phyloP scores from a whole-genome alignment of 2,329 filamentous ascomycete genomes.

The Ramularia endophylla region DNA sequence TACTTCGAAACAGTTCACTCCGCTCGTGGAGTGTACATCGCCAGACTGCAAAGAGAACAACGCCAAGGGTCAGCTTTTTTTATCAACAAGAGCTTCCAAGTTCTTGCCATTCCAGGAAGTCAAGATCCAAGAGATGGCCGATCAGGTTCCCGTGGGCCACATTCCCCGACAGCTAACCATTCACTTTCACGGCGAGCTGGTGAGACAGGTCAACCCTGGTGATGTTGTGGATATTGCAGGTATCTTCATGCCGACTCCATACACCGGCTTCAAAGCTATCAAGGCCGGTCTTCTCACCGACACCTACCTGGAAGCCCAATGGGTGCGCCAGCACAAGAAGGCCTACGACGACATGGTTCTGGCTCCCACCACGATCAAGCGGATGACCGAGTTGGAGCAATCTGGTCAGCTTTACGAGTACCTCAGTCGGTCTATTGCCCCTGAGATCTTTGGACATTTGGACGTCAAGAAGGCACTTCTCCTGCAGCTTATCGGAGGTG shows the following conservation, averaged over 20 bases:
- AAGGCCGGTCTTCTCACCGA: conserved; percentile 93
- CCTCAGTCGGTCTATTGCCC: conserved; percentile 90
- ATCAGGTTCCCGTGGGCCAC: conserved; percentile 96
- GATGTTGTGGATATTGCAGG: conserved; percentile 92
- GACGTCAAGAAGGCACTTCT: conserved; percentile 98
- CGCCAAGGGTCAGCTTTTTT: conserved; percentile 85
- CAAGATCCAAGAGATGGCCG: conserved; percentile 98
- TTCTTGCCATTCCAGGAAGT: conserved; percentile 97
- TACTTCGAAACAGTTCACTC: conserved; percentile 82
- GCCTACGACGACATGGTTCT: conserved; percentile 89
- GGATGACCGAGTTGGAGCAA: conserved; percentile 78
- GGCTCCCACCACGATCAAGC: conserved; percentile 69
- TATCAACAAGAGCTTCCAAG: conserved; percentile 93
- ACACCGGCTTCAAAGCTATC: conserved; percentile 98
- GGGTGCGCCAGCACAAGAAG: conserved; percentile 95
- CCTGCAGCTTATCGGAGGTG: conserved; percentile 91
- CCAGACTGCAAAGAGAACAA: conserved; percentile 86
- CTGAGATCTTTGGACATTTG: conserved; percentile 92
- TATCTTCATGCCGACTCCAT: conserved; percentile 94
- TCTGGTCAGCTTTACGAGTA: conserved; percentile 94
- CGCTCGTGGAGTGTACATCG: conserved; percentile 80
- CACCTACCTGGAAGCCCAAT: conserved; percentile 91
- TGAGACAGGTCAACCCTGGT: conserved; percentile 82
- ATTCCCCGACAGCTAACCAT: conserved; percentile 89
- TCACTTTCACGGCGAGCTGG: conserved; percentile 79